Evolutionary conservation across 768 basidiomycete species (phyloP).

Genomic region (Cyclocybe cylindracea): DNA sequence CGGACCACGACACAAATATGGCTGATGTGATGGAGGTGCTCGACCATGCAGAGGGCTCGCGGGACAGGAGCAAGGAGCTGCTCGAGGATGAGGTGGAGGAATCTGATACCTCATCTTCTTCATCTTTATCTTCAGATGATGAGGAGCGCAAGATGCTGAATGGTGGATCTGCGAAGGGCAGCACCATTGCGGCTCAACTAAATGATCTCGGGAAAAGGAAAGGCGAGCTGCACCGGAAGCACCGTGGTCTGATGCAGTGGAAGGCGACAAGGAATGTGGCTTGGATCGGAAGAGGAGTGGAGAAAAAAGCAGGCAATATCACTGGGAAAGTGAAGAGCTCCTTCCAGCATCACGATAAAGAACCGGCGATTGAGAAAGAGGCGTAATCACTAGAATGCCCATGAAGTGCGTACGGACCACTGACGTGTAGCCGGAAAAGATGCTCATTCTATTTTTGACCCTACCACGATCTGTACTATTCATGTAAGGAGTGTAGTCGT

Average conservation of each 20-base stretch:
- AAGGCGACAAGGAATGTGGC: slow-evolving; percentile 54
- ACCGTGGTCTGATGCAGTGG: slow-evolving; percentile 67
- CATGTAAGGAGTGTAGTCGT: too few species aligned
- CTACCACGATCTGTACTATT: too few species aligned
- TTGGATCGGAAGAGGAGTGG: slow-evolving; percentile 54
- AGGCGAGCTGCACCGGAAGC: slow-evolving; percentile 48
- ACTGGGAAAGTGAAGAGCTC: slow-evolving; percentile 40
- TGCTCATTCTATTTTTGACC: too few species aligned
- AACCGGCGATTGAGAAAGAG: slow-evolving; percentile 41
- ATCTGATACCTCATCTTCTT: slow-evolving; percentile 2
- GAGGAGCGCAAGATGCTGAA: slow-evolving; percentile 22
- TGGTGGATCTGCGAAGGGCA: slow-evolving; percentile 12
- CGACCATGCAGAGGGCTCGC: slow-evolving; percentile 39
- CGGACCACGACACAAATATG: slow-evolving; percentile 34
- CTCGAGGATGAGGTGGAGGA: slow-evolving; percentile 18
- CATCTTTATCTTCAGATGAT: slow-evolving; percentile 9
- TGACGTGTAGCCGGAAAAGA: background rate
- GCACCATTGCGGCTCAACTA: slow-evolving; percentile 28
- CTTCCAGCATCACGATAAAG: slow-evolving; percentile 34
- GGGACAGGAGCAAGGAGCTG: slow-evolving; percentile 25
- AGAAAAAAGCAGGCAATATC: slow-evolving; percentile 40
- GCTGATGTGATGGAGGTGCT: slow-evolving; percentile 44
- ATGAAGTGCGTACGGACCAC: background rate
- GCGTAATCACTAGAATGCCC: slow-evolving; percentile 19
- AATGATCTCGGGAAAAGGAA: slow-evolving; percentile 45